phyloP scores from a whole-genome alignment of 495 filamentous ascomycete species.

The Neurospora sp. region DNA sequence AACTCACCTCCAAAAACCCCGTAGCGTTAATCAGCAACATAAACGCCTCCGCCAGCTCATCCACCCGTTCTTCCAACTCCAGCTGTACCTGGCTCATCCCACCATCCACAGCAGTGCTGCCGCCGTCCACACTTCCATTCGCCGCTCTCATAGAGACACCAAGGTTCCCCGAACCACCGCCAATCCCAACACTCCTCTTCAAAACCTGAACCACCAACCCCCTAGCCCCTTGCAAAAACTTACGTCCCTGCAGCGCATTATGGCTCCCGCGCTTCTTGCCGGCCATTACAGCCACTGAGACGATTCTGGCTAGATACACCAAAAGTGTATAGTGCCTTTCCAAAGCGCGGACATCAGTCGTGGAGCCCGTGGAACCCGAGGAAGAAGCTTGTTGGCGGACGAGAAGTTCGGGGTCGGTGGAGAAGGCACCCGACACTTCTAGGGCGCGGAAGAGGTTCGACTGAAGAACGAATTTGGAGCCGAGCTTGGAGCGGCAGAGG shows the following conservation, averaged over 20 bases:
- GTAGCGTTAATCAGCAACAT: conserved; percentile 48
- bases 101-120: neutral
- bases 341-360: conserved; percentile 43
- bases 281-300: conserved; percentile 66
- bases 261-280: conserved; percentile 49
- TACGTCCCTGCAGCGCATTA: conserved; percentile 67
- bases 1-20: conserved; percentile 49
- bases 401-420: conserved; percentile 77
- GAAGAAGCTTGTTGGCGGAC: neutral
- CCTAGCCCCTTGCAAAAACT: conserved; percentile 72
- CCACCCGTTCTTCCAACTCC: conserved; percentile 35
- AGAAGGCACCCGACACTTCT: conserved; percentile 68
- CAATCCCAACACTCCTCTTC: conserved; percentile 78
- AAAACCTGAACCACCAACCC: conserved; percentile 77
- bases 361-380: neutral
- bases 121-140: neutral
- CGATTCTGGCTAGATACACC: conserved; percentile 67
- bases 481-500: conserved; percentile 66
- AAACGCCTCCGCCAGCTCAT: conserved; percentile 47
- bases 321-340: conserved; percentile 77
- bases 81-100: conserved; percentile 16
- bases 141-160: neutral
- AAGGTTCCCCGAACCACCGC: conserved; percentile 15
- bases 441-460: conserved; percentile 81
- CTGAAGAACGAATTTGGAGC: conserved; percentile 72